Conservation (phyloP, 2,329 filamentous ascomycete genomes). For the Claviceps digitariae region DNA sequence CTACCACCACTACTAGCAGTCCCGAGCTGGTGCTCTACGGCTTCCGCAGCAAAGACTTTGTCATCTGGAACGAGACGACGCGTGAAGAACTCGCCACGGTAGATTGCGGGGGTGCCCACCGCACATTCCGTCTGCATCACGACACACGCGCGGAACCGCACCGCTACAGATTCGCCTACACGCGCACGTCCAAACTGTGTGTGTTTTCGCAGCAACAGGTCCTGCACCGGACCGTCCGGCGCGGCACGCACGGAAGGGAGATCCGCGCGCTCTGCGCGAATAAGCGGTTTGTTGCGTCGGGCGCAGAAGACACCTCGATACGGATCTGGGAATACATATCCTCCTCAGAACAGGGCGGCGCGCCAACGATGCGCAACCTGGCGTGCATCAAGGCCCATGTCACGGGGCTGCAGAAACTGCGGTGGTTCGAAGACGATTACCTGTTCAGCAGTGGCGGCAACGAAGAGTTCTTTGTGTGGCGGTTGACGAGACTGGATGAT, state of each 20-base stretch:
- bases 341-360: too few species aligned
- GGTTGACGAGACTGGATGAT: slow-evolving; percentile 37
- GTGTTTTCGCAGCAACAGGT: slow-evolving; percentile 30
- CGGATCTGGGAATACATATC: slow-evolving; percentile 48
- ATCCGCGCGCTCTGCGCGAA: slow-evolving; percentile 43
- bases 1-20: neutral
- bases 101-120: slow-evolving; percentile 74
- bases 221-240: slow-evolving; percentile 38
- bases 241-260: slow-evolving; percentile 75
- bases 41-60: slow-evolving; percentile 66
- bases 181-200: slow-evolving; percentile 45
- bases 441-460: slow-evolving; percentile 78
- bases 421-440: slow-evolving; percentile 58
- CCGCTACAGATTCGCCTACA: slow-evolving; percentile 53
- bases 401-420: slow-evolving; percentile 68
- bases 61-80: slow-evolving; percentile 65
- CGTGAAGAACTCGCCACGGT: slow-evolving; percentile 58
- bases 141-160: slow-evolving; percentile 15
- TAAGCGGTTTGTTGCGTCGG: slow-evolving; percentile 44
- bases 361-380: slow-evolving; percentile 30
- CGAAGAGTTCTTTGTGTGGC: slow-evolving; percentile 86
- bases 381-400: slow-evolving; percentile 63
- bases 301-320: slow-evolving; percentile 58
- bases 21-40: slow-evolving; percentile 60
- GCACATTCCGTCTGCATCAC: slow-evolving; percentile 48